Evolutionary conservation across 129 eudicot species (phyloP).

Genomic region (Centella asiatica): DNA sequence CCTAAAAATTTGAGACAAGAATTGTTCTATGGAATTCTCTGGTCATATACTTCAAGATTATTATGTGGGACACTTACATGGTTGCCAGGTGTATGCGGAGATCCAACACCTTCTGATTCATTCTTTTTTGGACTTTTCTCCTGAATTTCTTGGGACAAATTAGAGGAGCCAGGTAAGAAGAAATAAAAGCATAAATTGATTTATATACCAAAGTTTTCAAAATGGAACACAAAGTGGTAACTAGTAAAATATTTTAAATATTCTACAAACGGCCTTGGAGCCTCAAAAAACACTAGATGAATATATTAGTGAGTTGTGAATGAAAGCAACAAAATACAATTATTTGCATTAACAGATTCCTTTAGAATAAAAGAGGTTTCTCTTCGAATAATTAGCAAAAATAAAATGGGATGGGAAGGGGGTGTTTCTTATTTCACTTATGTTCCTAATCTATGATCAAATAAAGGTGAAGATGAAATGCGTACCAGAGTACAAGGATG

Average conservation of each 20-base stretch:
- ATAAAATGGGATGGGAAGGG: too few species aligned
- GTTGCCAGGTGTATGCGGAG: conserved; percentile 31
- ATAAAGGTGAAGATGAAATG: conserved; percentile 3
- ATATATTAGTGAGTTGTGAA: too few species aligned
- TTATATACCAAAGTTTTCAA: background rate
- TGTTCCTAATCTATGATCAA: background rate
- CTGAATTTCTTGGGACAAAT: conserved; percentile 26
- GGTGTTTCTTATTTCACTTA: too few species aligned
- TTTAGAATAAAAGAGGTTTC: too few species aligned
- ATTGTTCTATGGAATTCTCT: background rate
- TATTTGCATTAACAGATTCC: too few species aligned
- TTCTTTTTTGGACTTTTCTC: conserved; percentile 25
- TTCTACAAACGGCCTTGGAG: too few species aligned
- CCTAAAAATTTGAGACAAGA: background rate
- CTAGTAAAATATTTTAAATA: background rate
- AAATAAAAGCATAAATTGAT: conserved; percentile 3
- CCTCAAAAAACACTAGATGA: too few species aligned
- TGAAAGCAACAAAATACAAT: too few species aligned
- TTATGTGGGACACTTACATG: conserved; percentile 37
- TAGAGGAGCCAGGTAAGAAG: conserved; percentile 1
- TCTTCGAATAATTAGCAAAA: too few species aligned
- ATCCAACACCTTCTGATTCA: conserved; percentile 25
- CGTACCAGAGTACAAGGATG: conserved; percentile 29
- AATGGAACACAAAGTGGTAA: background rate
- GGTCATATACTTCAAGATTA: conserved; percentile 1